phyloP scores from a whole-genome alignment of 768 basidiomycete species.

The Trametes elegans region DNA sequence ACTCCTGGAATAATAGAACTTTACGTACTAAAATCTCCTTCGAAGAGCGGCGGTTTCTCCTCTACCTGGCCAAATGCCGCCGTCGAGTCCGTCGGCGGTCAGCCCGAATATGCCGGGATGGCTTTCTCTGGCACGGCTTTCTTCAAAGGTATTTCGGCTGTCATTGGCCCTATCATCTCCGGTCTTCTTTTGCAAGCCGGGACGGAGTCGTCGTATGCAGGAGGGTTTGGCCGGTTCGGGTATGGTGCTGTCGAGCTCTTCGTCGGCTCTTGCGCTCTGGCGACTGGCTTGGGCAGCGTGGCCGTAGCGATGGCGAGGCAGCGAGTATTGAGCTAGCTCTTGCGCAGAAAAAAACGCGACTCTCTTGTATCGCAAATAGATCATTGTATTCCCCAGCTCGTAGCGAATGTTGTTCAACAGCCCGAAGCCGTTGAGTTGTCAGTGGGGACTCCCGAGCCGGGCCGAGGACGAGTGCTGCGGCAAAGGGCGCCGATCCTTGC shows the following conservation, averaged over 20 bases:
- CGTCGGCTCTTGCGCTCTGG: slow-evolving; percentile 21
- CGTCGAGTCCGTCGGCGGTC: slow-evolving; percentile 10
- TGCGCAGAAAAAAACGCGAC: no score
- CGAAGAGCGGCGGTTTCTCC: slow-evolving; percentile 19
- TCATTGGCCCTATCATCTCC: slow-evolving; percentile 18
- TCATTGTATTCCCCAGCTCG: no score
- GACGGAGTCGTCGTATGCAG: background rate
- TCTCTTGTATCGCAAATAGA: no score
- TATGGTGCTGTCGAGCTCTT: slow-evolving; percentile 22
- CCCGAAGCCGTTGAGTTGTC: no score
- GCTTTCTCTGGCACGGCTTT: slow-evolving; percentile 9
- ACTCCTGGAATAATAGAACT: no score
- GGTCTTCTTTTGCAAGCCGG: slow-evolving; percentile 16
- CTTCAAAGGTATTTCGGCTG: slow-evolving; percentile 18
- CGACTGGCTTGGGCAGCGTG: slow-evolving; percentile 6
- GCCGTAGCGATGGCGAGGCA: slow-evolving; percentile 8
- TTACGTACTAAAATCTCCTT: background rate
- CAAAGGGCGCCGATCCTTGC: background rate
- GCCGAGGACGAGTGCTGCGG: no score
- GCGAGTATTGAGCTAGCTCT: background rate
- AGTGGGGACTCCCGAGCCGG: no score
- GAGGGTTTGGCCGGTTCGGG: slow-evolving; percentile 15
- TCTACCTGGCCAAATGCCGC: slow-evolving; percentile 14
- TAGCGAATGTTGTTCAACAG: no score
- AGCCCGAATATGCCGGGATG: slow-evolving; percentile 16